These are phyloP conservation scores for Leccinum truebloodii DNA, from an alignment of 768 basidiomycete genomes.

Conservation along the genomic window DNA sequence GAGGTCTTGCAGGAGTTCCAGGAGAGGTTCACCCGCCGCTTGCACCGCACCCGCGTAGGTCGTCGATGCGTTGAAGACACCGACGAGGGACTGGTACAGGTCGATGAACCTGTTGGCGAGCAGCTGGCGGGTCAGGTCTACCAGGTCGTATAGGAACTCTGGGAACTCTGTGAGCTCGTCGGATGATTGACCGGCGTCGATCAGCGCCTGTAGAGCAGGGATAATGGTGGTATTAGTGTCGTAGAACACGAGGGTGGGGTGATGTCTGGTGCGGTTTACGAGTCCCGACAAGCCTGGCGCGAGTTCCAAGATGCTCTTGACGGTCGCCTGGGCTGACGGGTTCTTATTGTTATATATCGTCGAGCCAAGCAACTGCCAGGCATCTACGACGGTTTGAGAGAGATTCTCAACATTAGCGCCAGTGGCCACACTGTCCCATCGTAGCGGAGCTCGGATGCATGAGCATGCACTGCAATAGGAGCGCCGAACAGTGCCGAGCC, in stretches of 20 bases:
- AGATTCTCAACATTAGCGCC: conserved; percentile 20
- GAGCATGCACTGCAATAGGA: too few relatives aligned
- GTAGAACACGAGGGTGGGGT: conserved; percentile 38
- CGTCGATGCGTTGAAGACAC: conserved; percentile 26
- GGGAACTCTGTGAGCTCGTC: conserved; percentile 23
- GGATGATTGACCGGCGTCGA: conserved; percentile 31
- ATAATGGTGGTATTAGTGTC: conserved; percentile 58
- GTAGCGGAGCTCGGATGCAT: too few relatives aligned
- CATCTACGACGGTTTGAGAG: conserved; percentile 28
- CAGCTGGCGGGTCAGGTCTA: conserved; percentile 41
- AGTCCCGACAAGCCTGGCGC: conserved; percentile 36
- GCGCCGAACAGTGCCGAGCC: too few relatives aligned
- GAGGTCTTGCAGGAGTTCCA: conserved; percentile 34
- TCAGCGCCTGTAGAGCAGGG: conserved; percentile 74
- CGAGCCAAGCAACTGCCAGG: conserved; percentile 38
- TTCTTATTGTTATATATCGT: conserved; percentile 43
- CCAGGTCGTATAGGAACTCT: conserved; percentile 42
- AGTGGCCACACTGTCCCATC: too few relatives aligned
- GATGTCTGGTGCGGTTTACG: conserved; percentile 34
- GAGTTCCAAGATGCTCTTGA: conserved; percentile 41
- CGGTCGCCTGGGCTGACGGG: conserved; percentile 32
- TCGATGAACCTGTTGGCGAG: conserved; percentile 38
- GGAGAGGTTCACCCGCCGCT: conserved; percentile 29
- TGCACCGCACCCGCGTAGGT: conserved; percentile 23
- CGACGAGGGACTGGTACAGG: conserved; percentile 36